Base-by-base conservation (phyloP, 345 rosid species). In the Citrus mangshanensis region DNA sequence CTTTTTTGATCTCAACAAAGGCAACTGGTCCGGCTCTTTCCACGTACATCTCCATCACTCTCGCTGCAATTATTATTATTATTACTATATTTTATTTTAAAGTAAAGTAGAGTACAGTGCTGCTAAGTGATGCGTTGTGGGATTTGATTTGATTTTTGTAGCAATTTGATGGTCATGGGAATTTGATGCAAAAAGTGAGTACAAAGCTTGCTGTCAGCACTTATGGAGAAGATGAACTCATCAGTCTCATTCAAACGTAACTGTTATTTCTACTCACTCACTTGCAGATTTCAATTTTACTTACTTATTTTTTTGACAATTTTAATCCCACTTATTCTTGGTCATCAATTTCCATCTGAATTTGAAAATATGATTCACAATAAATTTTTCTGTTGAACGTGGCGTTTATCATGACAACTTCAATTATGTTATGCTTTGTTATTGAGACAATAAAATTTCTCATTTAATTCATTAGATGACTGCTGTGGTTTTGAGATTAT, bases 191-290 rank as follows among this genome's bases (percentile, higher is more conserved):
- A 63, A 92, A 88, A 67, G 80, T 95, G 66, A 89, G 71, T 66
- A 95, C 98, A 21, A 85, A 74, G 83, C 95, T 95, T 74, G 86
- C 98, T 1, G 97, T 85, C 14, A 88, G 87, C 77, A 86, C 94
- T 4, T 93, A 93, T 80, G 99, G 99, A 72, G 98, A 93, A 84
- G 95, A 87, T 70, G 98, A 93, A 8, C 93, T 95, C 58, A 87
- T 87, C 49, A 92, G 98, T 82, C 98, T 93, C 69, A 91, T 91
- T 73, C 99, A 95, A 89, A 91, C 99, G 99, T 95, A 92, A 81
- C 58, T 6, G 22, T 5, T 54, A 16, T 5, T 54, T 18, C 7
- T 18, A 5, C 51, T 13, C 5, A 46, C 51, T 12, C 14, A 46
- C 51, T 51, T 54, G 58, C 22, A 54, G 58, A 54, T 54, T 16